Evolutionary conservation across 2,329 filamentous ascomycete genomes (phyloP), one percentile per base, ranked within the genome.

Genomic region (Nothophoma quercina): DNA sequence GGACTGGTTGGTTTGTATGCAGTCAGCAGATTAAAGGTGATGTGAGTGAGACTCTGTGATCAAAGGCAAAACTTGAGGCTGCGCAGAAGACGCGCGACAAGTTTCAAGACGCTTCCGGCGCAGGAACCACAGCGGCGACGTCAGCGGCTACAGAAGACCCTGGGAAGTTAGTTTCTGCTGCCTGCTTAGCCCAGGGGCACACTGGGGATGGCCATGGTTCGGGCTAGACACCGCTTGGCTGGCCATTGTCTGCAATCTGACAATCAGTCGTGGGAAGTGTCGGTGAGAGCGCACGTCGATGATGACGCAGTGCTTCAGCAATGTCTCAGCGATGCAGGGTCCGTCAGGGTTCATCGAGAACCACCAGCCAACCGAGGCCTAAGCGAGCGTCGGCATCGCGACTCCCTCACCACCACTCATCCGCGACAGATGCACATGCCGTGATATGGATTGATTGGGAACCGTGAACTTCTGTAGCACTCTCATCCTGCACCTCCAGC

Each of bases 111-210:
- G 52, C 30, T 42, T 25, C 22, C 16, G 15, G 54, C 33, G 61
- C 63, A 64, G 57, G 56, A 55, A 60, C 59, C n/a, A 58, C 46
- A 32, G 16, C 56, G 52, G 35, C 59, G 54, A 69, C 66, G 65
- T 69, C 66, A 69, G 63, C 60, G 65, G 58, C 58, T 58, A 50
- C 23, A 30, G 16, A 23, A 10, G 55, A 56, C 52, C 55, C 48
- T 46, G 44, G n/a, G 33, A 18, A 33, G 43, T 63, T 56, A 54
- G 40, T 46, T 42, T 30, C 51, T 54, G 54, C 51, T 43, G 41
- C 38, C 18, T 34, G 33, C 32, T 53, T 46, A 35, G 53, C 32
- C 39, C 28, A 33, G 38, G 30, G 36, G 36, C 10, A 26, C 3
- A 23, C 32, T 36, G 50, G 33, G 12, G 21, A 16, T n/a, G 43